Conservation (phyloP, 1,284 basidiomycete genomes). For the Marasmius sp. region DNA sequence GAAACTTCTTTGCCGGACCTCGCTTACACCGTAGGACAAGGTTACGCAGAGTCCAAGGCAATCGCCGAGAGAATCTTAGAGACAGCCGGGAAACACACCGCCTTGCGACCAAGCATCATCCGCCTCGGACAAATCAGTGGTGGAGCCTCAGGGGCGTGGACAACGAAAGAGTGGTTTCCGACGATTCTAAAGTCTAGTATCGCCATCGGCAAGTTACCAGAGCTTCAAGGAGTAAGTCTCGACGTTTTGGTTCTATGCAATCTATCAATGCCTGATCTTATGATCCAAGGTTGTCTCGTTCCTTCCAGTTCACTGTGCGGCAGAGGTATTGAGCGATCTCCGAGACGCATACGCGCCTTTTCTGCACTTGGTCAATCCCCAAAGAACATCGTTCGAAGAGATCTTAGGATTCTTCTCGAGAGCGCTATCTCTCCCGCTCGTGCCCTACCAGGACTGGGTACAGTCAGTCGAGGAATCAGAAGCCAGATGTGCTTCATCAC, state of each 20-base stretch:
- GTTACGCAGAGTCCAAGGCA: conserved; percentile 21
- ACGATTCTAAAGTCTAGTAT: conserved; percentile 15
- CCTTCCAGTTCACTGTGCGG: neutral
- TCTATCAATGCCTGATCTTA: neutral
- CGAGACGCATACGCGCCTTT: neutral
- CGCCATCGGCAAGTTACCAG: neutral
- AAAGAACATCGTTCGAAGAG: neutral
- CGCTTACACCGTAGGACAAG: conserved; percentile 3
- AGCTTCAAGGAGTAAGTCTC: neutral
- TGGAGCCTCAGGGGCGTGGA: conserved; percentile 28
- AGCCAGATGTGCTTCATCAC: neutral
- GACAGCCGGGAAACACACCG: neutral
- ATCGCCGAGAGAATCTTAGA: conserved; percentile 19
- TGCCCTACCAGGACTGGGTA: neutral
- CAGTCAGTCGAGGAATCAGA: neutral
- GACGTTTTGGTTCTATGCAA: neutral
- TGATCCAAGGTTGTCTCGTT: neutral
- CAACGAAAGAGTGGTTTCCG: conserved; percentile 28
- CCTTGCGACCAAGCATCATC: neutral
- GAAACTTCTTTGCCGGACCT: neutral
- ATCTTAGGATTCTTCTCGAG: neutral
- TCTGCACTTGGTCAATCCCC: neutral
- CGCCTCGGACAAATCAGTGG: conserved; percentile 22
- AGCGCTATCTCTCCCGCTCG: neutral
- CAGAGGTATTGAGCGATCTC: neutral